phyloP scores from a whole-genome alignment of 257 asterid species.

The Apocynum venetum region DNA sequence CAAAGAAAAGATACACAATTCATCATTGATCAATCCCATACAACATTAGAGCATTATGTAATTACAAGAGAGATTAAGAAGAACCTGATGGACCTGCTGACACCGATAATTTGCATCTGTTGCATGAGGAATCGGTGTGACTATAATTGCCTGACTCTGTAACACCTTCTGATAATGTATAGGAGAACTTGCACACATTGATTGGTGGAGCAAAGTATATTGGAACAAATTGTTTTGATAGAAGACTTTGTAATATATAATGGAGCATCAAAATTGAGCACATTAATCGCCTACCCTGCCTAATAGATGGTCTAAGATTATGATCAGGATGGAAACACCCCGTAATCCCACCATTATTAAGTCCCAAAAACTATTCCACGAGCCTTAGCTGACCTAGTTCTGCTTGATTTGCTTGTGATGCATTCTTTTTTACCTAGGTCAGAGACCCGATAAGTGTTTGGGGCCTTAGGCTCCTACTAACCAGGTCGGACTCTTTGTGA shows the following conservation, averaged over 20 bases:
- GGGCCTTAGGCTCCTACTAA: too few species aligned
- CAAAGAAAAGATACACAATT: not conserved
- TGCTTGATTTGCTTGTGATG: not conserved
- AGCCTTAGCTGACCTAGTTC: not conserved
- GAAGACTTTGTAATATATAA: not conserved
- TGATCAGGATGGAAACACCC: constrained; percentile 10
- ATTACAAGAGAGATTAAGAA: not conserved
- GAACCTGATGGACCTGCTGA: not conserved
- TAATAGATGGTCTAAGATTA: not conserved
- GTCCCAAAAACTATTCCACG: not conserved
- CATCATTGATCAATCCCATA: not conserved
- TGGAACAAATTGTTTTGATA: not conserved
- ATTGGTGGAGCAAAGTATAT: constrained; percentile 2
- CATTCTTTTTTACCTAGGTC: too few species aligned
- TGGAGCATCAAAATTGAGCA: constrained; percentile 1
- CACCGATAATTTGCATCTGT: not conserved
- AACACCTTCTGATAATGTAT: not conserved
- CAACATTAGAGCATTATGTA: not conserved
- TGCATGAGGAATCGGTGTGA: not conserved
- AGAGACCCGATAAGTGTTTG: too few species aligned
- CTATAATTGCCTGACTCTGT: not conserved
- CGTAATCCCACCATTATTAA: constrained; percentile 8
- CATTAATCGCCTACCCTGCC: constrained; percentile 6
- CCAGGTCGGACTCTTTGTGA: too few species aligned
- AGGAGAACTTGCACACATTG: not conserved